Evolutionary conservation across 148 eudicot species (phyloP), one percentile per base, ranked within the genome.

Genomic region (Selenicereus undatus): DNA sequence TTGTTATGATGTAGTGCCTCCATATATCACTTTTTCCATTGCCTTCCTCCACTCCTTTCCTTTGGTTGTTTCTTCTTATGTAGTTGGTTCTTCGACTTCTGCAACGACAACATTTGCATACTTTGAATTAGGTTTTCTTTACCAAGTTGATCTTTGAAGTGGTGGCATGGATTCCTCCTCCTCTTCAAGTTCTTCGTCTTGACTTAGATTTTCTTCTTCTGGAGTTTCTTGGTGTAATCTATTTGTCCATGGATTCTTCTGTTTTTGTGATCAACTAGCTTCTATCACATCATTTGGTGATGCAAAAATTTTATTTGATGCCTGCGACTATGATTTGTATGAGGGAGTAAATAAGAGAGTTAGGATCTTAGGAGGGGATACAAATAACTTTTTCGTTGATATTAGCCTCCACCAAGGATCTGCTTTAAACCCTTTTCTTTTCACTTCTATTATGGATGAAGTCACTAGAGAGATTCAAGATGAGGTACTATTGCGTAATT

Each of bases 41-140:
- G 52, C 79, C 45, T 60, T 76, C 22, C 50, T 60, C 79, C 79
- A 76, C 8, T 76, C 21, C 21, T 29, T 27, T 29, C 17, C 65
- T 75, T 29, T 52, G 12, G 29, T 27, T 32, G 71, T 29, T 11
- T 76, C 66, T 8, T 76, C 48, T 30, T 27, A 54, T 8, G n/a
- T 76, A 13, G 39, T 27, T 76, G 78, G 68, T 14, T 30, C 66
- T 51, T 75, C 29, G 36, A 16, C 39, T 27, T 78, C 58, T 21
- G 17, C 79, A 29, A 65, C 45, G 60, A 20, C 79, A 22, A 20
- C 52, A 60, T 77, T 77, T 30, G 79, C 68, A 60, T 76, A 56
- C 48, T 52, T 76, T 4, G 26, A 50, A 5, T 58, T 58, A 6
- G 79, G 42, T 50, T 35, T 77, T 35, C 30, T 54, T 27, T 2